phyloP scores from a whole-genome alignment of 2,329 filamentous ascomycete genomes.

The Trichoderma sp. region DNA sequence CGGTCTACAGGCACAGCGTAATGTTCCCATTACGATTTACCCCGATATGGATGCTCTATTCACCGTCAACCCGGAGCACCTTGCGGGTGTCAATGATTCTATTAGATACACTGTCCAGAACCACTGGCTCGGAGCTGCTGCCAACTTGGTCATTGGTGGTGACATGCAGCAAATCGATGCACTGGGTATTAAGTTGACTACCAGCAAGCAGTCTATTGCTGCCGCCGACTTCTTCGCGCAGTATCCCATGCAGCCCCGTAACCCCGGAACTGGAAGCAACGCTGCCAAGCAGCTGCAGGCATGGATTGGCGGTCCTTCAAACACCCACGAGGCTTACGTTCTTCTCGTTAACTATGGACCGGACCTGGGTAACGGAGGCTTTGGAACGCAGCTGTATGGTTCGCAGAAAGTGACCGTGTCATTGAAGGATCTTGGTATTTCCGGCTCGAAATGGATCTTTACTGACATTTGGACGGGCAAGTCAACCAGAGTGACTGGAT shows the following conservation, averaged over 20 bases:
- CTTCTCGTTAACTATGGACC: constrained; percentile 19
- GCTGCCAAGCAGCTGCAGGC: constrained; percentile 16
- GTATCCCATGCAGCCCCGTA: constrained; percentile 21
- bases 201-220: constrained; percentile 17
- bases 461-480: constrained; percentile 18
- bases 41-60: constrained; percentile 20
- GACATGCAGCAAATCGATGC: constrained; percentile 16
- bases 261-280: constrained; percentile 18
- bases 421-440: constrained; percentile 11
- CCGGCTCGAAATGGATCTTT: not conserved
- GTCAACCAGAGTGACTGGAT: constrained; percentile 2
- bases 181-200: constrained; percentile 3
- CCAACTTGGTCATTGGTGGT: constrained; percentile 16
- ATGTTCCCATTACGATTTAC: constrained; percentile 19
- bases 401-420: constrained; percentile 10
- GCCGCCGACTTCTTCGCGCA: constrained; percentile 19
- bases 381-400: constrained; percentile 11
- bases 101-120: constrained; percentile 19
- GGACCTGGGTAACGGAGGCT: constrained; percentile 9
- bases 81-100: constrained; percentile 19
- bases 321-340: constrained; percentile 16
- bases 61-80: constrained; percentile 5
- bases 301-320: constrained; percentile 18
- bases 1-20: constrained; percentile 16
- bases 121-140: constrained; percentile 19